A percentile compares a stretch with the other conserved stretches of the same genome.
phyloP scores from a whole-genome alignment of 768 basidiomycete species.

The Russula virescens region DNA sequence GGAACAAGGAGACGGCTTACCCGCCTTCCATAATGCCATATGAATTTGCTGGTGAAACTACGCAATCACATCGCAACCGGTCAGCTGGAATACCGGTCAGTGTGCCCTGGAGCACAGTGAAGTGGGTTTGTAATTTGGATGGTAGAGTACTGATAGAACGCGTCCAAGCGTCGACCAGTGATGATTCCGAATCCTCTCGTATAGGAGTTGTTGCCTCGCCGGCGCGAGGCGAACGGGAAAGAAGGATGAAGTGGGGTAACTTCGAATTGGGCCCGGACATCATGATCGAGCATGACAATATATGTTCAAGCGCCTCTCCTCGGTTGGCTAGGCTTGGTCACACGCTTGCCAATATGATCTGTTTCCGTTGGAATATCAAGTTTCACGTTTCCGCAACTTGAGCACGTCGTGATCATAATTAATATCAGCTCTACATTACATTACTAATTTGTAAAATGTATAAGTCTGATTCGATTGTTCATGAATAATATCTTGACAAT shows the following conservation, averaged over 20 bases:
- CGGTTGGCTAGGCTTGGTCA: too few relatives aligned
- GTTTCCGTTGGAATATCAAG: too few relatives aligned
- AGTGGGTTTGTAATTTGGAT: slow-evolving; percentile 7
- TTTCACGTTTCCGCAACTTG: too few relatives aligned
- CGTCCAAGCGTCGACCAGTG: slow-evolving; percentile 1
- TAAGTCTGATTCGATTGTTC: too few relatives aligned
- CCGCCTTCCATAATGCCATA: slow-evolving; percentile 21
- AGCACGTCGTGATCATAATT: not conserved
- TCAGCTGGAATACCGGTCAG: slow-evolving; percentile 4
- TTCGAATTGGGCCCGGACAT: not conserved
- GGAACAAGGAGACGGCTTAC: not conserved
- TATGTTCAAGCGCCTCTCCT: too few relatives aligned
- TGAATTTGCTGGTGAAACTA: slow-evolving; percentile 22
- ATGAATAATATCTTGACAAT: too few relatives aligned
- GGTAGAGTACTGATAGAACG: slow-evolving; percentile 5
- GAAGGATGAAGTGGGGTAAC: slow-evolving; percentile 11
- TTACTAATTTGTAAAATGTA: too few relatives aligned
- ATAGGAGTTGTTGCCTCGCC: not conserved
- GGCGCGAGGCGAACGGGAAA: slow-evolving; percentile 6
- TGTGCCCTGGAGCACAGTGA: slow-evolving; percentile 15
- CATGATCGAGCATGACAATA: not conserved
- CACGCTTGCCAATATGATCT: too few relatives aligned
- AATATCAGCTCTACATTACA: not conserved
- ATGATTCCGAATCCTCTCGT: not conserved
- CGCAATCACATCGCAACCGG: slow-evolving; percentile 12